Percentiles rank a stretch among this genome's conserved stretches.
Evolutionary conservation across 768 basidiomycete species (phyloP).

Genomic region (Naganishia vaughanmartiniae): DNA sequence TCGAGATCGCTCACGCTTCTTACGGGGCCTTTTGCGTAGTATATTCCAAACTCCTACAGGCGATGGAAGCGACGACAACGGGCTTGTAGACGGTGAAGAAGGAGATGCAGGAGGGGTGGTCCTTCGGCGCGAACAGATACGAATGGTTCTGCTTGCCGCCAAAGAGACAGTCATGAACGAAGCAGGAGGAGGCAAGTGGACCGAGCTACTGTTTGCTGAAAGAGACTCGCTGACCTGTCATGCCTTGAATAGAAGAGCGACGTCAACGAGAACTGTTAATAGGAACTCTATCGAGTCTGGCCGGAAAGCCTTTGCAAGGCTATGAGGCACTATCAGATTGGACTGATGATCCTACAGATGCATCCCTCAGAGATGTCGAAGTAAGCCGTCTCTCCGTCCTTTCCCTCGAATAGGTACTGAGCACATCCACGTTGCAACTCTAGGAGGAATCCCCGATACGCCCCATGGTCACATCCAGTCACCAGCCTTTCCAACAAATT

Average conservation of each 20-base stretch:
- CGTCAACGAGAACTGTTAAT: slow-evolving; percentile 46
- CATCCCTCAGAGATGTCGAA: slow-evolving; percentile 65
- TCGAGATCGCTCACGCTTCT: slow-evolving; percentile 80
- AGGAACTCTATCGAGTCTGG: slow-evolving; percentile 67
- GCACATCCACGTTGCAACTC: background rate
- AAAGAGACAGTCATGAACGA: slow-evolving; percentile 52
- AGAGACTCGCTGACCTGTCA: background rate
- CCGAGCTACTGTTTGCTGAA: background rate
- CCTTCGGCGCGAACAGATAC: slow-evolving; percentile 76
- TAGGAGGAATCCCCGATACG: slow-evolving; percentile 14
- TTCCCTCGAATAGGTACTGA: background rate
- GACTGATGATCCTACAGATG: slow-evolving; percentile 80
- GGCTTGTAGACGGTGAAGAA: slow-evolving; percentile 51
- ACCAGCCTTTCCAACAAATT: background rate
- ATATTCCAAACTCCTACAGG: slow-evolving; percentile 40
- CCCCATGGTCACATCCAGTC: background rate
- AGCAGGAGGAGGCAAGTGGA: background rate
- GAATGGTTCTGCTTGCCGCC: slow-evolving; percentile 72
- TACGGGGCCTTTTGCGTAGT: slow-evolving; percentile 67
- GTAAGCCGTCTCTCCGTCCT: slow-evolving; percentile 11
- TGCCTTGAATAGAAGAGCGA: background rate
- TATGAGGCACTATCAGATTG: slow-evolving; percentile 72
- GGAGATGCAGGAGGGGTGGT: slow-evolving; percentile 69
- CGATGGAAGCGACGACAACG: slow-evolving; percentile 31
- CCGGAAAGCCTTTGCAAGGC: slow-evolving; percentile 59